Base-by-base conservation (phyloP, 345 rosid genomes). In the rapeseed (Brassica napus) region DNA sequence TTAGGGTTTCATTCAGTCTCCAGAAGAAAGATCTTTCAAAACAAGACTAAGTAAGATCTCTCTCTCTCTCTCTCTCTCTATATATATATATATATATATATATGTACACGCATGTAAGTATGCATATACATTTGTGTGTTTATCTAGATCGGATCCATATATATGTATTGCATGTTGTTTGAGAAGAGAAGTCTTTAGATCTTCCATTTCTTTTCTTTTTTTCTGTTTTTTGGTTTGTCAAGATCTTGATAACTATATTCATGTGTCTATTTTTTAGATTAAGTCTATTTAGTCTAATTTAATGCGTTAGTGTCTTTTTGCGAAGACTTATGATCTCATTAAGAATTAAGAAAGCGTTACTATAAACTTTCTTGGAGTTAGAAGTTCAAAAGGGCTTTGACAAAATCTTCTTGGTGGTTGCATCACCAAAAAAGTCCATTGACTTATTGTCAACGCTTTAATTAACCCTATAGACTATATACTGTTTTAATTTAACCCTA, bases 361-460 rank as follows among this genome's bases (percentile, higher is more conserved):
- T 1, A 6, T 54, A 74, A 80, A 69, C 28, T 75, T 58, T 80
- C 61, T 81, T 55, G 81, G 69, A 76, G 42, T 81, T 76, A 52
- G 8, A 39, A 66, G 75, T 47, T 75, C 24, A 31, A 75, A 57
- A 80, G 64, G 69, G 69, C 52, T 76, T 76, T 81, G 83, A 81
- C 83, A 69, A 81, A 81, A 81, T 81, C 80, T 76, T 58, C 77
- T 76, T 67, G 69, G 80, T 66, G 69, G 77, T 76, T 59, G 76
- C 42, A 73, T 65, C 76, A 65, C 77, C 69, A 58, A 76, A 81
- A 75, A 71, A 28, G 65, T 16, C 47, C 59, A 66, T 81, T 81
- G 80, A 81, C 81, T 76, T 81, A 81, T 71, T 76, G 81, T 81
- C 83, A 81, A 81, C 83, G 76, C 83, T 58, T 71, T 81, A 71